Evolutionary conservation across 352 stramenopile species (phyloP), one percentile per base, ranked within the genome.

Genomic region (Phytopythium montanum): DNA sequence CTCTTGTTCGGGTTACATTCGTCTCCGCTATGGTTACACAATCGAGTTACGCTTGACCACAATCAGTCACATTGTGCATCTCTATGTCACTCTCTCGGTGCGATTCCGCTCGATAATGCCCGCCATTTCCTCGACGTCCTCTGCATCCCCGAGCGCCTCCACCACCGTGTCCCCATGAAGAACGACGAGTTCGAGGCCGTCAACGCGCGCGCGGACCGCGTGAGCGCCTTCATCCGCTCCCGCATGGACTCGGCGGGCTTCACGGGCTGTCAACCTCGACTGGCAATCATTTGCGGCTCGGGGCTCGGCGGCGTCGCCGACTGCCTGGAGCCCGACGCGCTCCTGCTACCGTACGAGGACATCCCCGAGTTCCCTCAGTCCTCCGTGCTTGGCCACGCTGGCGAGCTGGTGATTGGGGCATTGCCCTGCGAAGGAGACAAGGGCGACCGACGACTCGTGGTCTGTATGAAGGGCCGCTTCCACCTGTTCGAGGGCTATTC

Each of bases 401-500:
- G 94, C 29, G 94, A 98, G 73, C 72, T 99, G 21, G 94, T 98
- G 16, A 98, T 98, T 59, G 95, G 94, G 21, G 81, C 83, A n/a
- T 59, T 98, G 19, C 28, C 49, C 5, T 38, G 33, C 14, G 33
- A 12, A 38, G 33, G 33, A 26, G 23, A 14, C 14, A 23, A 19
- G 7, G 49, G 14, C 12, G 75, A 83, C n/a, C 80, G 76, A 49
- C 72, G 83, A 44, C 70, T 70, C 19, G 82, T 97, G 42, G 90
- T 98, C 28, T 98, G 93, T 68, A 97, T 99, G 81, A 56, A 56
- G 51, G 96, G 96, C 38, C 78, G 97, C 59, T 99, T 99, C 76
- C 97, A 99, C 81, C 95, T 76, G 60, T 99, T 99, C 69, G 95
- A 99, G 70, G 97, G 97, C 59, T 97, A 99, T 75, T 80, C 85